Conservation (phyloP, 2,329 filamentous ascomycete species). For the Trichoderma oligosporum region DNA sequence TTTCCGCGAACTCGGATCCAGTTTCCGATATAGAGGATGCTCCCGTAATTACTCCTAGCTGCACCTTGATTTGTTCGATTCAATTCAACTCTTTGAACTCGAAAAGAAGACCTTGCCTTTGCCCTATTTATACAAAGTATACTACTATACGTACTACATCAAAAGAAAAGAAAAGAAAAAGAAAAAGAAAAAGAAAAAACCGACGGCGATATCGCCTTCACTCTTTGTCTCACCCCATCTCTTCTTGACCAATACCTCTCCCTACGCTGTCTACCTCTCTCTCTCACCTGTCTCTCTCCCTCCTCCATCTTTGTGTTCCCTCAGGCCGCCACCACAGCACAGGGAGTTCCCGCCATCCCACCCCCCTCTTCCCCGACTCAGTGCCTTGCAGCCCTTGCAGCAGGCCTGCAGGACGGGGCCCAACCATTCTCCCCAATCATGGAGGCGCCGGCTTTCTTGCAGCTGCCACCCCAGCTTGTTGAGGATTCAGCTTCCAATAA, state of each 20-base stretch:
- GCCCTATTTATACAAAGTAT: no score
- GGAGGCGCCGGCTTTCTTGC: conserved; percentile 24
- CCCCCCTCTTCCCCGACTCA: conserved; percentile 15
- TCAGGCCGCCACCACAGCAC: conserved; percentile 7
- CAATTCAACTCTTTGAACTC: no score
- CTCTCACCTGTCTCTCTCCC: not conserved
- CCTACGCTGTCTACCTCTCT: not conserved
- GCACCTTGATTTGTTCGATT: no score
- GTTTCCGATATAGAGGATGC: no score
- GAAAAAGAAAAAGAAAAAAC: not conserved
- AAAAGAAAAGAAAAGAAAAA: not conserved
- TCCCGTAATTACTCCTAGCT: no score
- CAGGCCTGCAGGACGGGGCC: conserved; percentile 23
- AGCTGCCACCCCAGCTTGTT: conserved; percentile 22
- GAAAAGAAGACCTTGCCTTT: no score
- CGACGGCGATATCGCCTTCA: conserved; percentile 1
- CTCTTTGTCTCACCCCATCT: not conserved
- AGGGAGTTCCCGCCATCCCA: conserved; percentile 21
- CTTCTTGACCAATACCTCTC: not conserved
- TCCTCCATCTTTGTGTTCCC: conserved; percentile 16
- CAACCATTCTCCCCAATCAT: conserved; percentile 26
- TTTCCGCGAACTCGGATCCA: not conserved
- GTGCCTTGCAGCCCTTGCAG: conserved; percentile 22
- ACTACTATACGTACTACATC: no score
- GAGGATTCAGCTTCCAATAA: conserved; percentile 25